Evolutionary conservation across 2,329 filamentous ascomycete species (phyloP).

Genomic region (Septoria linicola): DNA sequence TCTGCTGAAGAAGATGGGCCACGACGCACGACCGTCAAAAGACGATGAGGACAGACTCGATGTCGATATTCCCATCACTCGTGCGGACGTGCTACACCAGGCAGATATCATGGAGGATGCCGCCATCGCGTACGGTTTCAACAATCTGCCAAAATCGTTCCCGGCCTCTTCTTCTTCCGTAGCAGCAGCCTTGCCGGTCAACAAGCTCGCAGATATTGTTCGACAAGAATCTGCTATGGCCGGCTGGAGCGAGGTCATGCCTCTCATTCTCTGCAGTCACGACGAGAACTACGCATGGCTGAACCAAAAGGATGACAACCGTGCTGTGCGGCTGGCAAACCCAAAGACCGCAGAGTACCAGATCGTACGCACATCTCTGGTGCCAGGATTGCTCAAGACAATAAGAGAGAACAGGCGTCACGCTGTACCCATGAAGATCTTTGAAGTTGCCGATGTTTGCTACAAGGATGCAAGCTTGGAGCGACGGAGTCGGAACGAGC

Average conservation of each 20-base stretch:
- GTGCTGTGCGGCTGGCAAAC: constrained; percentile 81
- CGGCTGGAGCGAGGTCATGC: constrained; percentile 95
- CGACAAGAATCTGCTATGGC: constrained; percentile 87
- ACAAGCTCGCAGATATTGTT: constrained; percentile 91
- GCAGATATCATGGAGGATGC: constrained; percentile 99
- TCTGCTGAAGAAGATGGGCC: constrained; percentile 85
- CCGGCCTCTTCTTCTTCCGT: constrained; percentile 84
- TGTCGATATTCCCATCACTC: constrained; percentile 80
- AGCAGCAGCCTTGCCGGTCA: constrained; percentile 82
- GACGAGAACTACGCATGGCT: constrained; percentile 98
- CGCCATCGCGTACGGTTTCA: constrained; percentile 96
- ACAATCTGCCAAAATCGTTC: constrained; percentile 83
- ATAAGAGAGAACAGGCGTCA: constrained; percentile 91
- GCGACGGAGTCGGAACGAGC: constrained; percentile 85
- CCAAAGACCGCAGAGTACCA: constrained; percentile 94
- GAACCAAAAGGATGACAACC: constrained; percentile 82
- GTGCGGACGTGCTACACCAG: constrained; percentile 92
- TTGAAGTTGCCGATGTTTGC: constrained; percentile 85
- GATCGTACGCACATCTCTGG: constrained; percentile 80
- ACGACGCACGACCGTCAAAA: constrained; percentile 72
- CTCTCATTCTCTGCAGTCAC: constrained; percentile 92
- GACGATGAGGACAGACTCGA: constrained; percentile 67
- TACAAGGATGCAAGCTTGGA: constrained; percentile 83
- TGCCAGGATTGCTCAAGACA: constrained; percentile 89
- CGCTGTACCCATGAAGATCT: constrained; percentile 84